A percentile compares a stretch with the other conserved stretches of the same genome.
These are phyloP conservation scores for Penicillium brasilianum DNA, from an alignment of 2,329 filamentous ascomycete species.

Conservation along the genomic window DNA sequence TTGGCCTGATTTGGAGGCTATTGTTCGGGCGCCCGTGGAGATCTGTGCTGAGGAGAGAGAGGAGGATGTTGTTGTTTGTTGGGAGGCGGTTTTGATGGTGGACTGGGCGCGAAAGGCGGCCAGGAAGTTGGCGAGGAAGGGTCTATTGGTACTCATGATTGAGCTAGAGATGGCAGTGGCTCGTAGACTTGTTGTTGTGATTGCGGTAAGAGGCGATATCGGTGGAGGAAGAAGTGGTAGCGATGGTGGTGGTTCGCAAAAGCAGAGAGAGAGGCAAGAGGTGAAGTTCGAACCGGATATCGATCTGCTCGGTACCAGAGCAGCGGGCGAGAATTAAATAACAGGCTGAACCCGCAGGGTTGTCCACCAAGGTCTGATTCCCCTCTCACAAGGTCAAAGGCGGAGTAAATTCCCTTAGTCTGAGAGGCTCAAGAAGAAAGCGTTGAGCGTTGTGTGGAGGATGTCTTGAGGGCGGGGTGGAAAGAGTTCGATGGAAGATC, in stretches of 20 bases:
- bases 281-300: not conserved
- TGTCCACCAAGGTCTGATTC: not conserved
- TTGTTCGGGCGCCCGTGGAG: conserved; percentile 51
- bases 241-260: not conserved
- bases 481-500: conserved; percentile 10
- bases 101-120: conserved; percentile 70
- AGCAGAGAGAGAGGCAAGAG: not conserved
- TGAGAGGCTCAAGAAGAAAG: conserved; percentile 1
- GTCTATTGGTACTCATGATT: conserved; percentile 68
- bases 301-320: not conserved
- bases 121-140: conserved; percentile 70
- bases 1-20: conserved; percentile 51
- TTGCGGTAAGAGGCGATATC: not conserved
- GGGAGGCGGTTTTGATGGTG: conserved; percentile 61
- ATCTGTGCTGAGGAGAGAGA: conserved; percentile 49
- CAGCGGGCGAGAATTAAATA: not conserved
- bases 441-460: not conserved
- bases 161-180: not conserved
- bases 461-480: not conserved
- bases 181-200: not conserved
- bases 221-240: not conserved
- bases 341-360: not conserved
- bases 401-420: not conserved
- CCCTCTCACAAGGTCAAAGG: not conserved
- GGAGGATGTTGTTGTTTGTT: conserved; percentile 43